Conservation (phyloP, 345 rosid species). For the Salix viminalis region DNA sequence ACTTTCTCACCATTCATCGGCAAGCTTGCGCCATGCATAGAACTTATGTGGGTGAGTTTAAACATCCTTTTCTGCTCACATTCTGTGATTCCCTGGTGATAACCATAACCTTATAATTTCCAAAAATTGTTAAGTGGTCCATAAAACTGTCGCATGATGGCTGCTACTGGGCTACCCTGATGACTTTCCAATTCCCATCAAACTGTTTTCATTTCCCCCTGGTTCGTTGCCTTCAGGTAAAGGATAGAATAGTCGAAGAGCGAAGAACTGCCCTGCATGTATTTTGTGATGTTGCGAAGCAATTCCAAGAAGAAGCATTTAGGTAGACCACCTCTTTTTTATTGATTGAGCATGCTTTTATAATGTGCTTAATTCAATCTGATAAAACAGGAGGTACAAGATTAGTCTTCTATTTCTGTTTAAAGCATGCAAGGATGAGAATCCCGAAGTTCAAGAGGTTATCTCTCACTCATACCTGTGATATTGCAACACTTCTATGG, state of each 20-base stretch:
- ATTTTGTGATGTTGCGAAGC: not conserved
- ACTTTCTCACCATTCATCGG: conserved; percentile 7
- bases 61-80: not conserved
- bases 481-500: not conserved
- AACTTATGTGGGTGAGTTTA: conserved; percentile 12
- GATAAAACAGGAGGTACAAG: not conserved
- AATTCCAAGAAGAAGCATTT: conserved; percentile 2
- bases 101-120: too few relatives aligned
- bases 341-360: not conserved
- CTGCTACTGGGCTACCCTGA: not conserved
- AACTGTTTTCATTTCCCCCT: not conserved
- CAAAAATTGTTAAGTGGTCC: not conserved
- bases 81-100: not conserved
- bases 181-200: not conserved
- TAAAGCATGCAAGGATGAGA: not conserved
- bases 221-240: not conserved
- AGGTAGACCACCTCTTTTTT: conserved; percentile 1
- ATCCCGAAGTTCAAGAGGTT: conserved; percentile 10
- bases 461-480: not conserved
- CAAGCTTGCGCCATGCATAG: not conserved
- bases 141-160: not conserved
- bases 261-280: conserved; percentile 9
- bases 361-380: not conserved
- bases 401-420: not conserved
- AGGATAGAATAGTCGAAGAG: not conserved